Base-by-base conservation (phyloP, 768 basidiomycete species). In the Pleurotus sapidus region DNA sequence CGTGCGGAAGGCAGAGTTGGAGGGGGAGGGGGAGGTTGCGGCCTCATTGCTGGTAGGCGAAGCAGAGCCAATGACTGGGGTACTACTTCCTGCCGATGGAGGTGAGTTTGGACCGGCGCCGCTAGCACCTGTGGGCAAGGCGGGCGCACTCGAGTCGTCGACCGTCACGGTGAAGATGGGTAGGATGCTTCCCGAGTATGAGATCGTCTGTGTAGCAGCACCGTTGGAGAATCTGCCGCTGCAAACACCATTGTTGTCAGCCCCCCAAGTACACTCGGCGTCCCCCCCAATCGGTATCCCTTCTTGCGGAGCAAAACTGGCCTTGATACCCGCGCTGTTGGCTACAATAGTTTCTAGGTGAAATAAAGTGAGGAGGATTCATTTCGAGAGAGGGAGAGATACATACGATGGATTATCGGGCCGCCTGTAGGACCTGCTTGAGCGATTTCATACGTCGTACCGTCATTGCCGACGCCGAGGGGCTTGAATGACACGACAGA, bases 361-460 rank as follows among this genome's bases (percentile, higher is more conserved):
- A 27, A 27, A 27, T 27, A 7, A 27, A 2, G 7, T 27, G 5
- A 27, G 7, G 27, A 27, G 3, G 27, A 27, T 27, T 27, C 7
- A 27, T 7, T 27, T 27, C 7, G 5, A 7, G 27, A 27, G 5
- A 7, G 7, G 7, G 27, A n/a, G 9, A 34, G 30, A 8, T 3
- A 9, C 8, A 34, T 34, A 34, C 30, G 30, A 1, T 34, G 30
- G 30, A 34, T 0, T 3, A 0, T 34, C 8, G 30, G 30, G 3
- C 30, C 30, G 30, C 30, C 30, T 9, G 30, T 34, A 34, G 30
- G 30, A 2, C 1, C 8, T 34, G 30, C 30, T 9, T 34, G 30
- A 9, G 68, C 62, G 56, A 79, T 78, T 57, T 79, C 77, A 12
- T 67, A 63, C 9, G 65, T 63, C 24, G 79, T 77, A 38, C 70